Evolutionary conservation across 495 filamentous ascomycete species (phyloP).

Genomic region (Neurospora africana): DNA sequence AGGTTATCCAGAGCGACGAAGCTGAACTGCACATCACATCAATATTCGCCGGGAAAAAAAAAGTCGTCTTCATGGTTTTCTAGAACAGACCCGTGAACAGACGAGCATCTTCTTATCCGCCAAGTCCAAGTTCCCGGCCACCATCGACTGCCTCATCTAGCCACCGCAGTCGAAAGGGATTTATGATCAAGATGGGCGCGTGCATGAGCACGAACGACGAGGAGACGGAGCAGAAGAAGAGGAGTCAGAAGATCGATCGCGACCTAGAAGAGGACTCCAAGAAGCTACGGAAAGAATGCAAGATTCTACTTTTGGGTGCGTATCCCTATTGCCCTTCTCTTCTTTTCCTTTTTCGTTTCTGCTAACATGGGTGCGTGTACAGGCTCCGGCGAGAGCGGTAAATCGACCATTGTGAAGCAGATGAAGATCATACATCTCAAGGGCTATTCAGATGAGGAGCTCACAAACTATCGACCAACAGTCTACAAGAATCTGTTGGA

Average conservation of each 20-base stretch:
- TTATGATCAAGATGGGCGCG: conserved; percentile 62
- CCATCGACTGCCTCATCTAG: conserved; percentile 3
- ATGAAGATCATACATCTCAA: conserved; percentile 99
- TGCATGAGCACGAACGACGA: conserved; percentile 78
- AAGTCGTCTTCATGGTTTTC: conserved; percentile 15
- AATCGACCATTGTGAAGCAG: conserved; percentile 98
- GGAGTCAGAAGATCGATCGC: conserved; percentile 86
- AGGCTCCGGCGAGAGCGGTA: conserved; percentile 98
- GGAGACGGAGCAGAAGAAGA: conserved; percentile 83
- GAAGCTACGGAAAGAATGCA: conserved; percentile 90
- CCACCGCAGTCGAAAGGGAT: conserved; percentile 4
- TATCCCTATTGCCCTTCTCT: conserved; percentile 4
- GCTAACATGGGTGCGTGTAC: not conserved
- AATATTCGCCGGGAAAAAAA: not conserved
- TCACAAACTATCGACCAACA: conserved; percentile 84
- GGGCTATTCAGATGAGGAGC: conserved; percentile 85
- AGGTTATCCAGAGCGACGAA: not conserved
- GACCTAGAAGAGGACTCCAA: conserved; percentile 87
- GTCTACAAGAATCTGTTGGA: conserved; percentile 97
- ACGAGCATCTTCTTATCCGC: conserved; percentile 7
- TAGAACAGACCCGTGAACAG: conserved; percentile 12
- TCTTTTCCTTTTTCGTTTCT: not conserved
- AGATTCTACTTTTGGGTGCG: conserved; percentile 89
- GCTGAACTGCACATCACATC: not conserved
- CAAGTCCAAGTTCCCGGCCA: not conserved